Evolutionary conservation across 805 yeast species (phyloP), one percentile per base, ranked within the genome.

Genomic region (Kodamaea kaohsiungensis): DNA sequence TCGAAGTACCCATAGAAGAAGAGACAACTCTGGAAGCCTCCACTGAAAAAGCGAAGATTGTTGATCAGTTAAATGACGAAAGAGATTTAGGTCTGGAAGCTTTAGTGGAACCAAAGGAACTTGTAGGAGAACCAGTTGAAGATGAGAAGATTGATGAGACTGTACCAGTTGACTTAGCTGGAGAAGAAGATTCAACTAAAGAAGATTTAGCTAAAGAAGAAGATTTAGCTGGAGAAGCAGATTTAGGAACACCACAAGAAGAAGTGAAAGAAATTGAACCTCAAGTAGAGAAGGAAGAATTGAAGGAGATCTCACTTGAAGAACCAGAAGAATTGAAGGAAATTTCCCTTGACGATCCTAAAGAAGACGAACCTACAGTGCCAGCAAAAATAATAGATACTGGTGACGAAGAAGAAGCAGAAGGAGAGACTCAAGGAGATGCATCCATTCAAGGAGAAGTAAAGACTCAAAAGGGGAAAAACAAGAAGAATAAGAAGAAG

Each of bases 251-350:
- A 30, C 33, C 33, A 17, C 3, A 47, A 52, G 48, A 33, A 56
- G 53, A 51, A 38, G 30, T 18, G 43, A 25, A 49, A 15, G 53
- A 45, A 54, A 48, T n/a, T 30, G 39, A 59, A 33, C 58, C 52
- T 13, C 57, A 51, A 12, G 61, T 55, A 53, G 63, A 52, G 15
- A 56, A 56, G 17, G 45, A 40, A 15, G 45, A 40, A 40, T 18
- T 25, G 51, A 51, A 46, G 46, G 50, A 52, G 39, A 15, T 33
- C 37, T 15, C 49, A 33, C 38, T 30, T n/a, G 53, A 39, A n/a
- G 45, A 39, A 16, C 40, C 48, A 15, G 30, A 40, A 40, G 45
- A 40, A 5, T 40, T 40, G 25, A 40, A 40, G 17, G 45, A 40
- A 17, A 17, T 40, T 15, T 40, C 45, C 19, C 45, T 40, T 40